These are phyloP conservation scores for Helianthus tuberosus DNA, from an alignment of 129 eudicot species.

Conservation along the genomic window DNA sequence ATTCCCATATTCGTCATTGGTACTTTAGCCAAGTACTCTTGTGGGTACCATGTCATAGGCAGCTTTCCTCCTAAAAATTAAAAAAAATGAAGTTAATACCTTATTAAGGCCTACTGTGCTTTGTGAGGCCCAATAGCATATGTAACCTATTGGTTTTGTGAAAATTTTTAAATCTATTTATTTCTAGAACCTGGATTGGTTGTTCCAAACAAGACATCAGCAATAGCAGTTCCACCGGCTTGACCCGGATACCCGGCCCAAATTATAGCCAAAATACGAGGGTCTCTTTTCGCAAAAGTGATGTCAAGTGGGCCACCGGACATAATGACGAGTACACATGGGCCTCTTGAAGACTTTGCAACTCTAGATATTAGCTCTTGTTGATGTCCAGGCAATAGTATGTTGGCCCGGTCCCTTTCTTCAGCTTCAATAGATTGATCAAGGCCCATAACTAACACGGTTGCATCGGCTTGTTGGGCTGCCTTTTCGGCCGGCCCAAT, in stretches of 20 bases:
- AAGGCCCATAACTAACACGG: conserved; percentile 82
- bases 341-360: conserved; percentile 80
- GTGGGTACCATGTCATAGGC: conserved; percentile 98
- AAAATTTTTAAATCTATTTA: not conserved
- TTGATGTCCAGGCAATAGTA: conserved; percentile 85
- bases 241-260: conserved; percentile 99
- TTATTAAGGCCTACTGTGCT: not conserved
- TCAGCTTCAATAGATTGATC: conserved; percentile 88
- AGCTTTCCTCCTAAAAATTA: conserved; percentile 67
- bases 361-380: conserved; percentile 79
- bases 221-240: conserved; percentile 89
- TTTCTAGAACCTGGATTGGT: conserved; percentile 69
- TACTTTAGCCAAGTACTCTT: conserved; percentile 62
- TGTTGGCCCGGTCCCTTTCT: conserved; percentile 53
- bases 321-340: conserved; percentile 72
- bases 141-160: not conserved
- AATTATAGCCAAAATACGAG: conserved; percentile 57
- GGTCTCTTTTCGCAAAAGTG: conserved; percentile 67
- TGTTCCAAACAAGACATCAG: conserved; percentile 76
- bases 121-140: not conserved
- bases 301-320: conserved; percentile 89
- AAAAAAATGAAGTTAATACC: not conserved
- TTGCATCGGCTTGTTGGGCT: conserved; percentile 87
- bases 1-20: conserved; percentile 90
- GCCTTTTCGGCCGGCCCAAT: conserved; percentile 79